phyloP scores from a whole-genome alignment of 192 early-diverging fungal genomes.

The Coemansia sp. region DNA sequence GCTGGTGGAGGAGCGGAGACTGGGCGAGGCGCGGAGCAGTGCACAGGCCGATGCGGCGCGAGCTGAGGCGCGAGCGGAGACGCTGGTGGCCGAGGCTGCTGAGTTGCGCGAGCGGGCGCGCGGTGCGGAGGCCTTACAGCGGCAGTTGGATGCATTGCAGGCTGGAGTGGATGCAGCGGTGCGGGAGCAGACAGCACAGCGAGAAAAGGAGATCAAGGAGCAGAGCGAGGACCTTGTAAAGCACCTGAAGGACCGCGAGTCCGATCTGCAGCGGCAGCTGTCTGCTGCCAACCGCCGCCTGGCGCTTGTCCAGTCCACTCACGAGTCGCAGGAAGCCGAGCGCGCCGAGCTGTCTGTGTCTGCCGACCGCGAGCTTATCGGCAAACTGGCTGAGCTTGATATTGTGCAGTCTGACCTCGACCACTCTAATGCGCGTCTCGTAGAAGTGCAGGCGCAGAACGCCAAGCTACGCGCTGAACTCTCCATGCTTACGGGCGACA shows the following conservation, averaged over 20 bases:
- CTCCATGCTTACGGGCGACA: slow-evolving; percentile 28
- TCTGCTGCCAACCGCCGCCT: slow-evolving; percentile 78
- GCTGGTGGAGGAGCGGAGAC: slow-evolving; percentile 27
- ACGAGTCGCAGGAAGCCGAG: slow-evolving; percentile 55
- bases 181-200: slow-evolving; percentile 64
- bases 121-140: slow-evolving; percentile 7
- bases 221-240: slow-evolving; percentile 80
- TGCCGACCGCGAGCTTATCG: slow-evolving; percentile 75
- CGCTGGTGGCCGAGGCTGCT: slow-evolving; percentile 60
- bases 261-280: slow-evolving; percentile 79
- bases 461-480: slow-evolving; percentile 56
- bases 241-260: slow-evolving; percentile 82
- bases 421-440: slow-evolving; percentile 69
- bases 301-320: slow-evolving; percentile 63
- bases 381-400: slow-evolving; percentile 84
- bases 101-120: slow-evolving; percentile 59
- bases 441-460: slow-evolving; percentile 71
- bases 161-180: slow-evolving; percentile 67
- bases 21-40: neutral
- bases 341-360: slow-evolving; percentile 58
- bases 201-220: slow-evolving; percentile 71
- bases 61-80: slow-evolving; percentile 42
- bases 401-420: slow-evolving; percentile 86
- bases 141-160: slow-evolving; percentile 15
- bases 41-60: slow-evolving; percentile 26